Base-by-base conservation (phyloP, 2,329 filamentous ascomycete species). In the Pseudogymnoascus sp. region DNA sequence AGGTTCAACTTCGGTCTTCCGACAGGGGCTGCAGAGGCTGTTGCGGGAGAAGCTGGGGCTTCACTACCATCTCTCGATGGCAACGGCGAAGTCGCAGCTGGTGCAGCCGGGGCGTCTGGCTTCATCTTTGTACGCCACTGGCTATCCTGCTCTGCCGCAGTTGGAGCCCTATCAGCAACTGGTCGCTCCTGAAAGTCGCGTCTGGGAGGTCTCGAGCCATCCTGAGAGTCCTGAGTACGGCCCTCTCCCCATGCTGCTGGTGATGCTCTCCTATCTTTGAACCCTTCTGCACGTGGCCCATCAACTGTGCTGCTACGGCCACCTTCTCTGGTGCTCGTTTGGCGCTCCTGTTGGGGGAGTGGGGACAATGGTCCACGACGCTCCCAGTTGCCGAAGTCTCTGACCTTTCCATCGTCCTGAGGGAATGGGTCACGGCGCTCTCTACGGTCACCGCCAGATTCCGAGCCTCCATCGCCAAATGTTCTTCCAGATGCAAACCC, bases 81-180 rank as follows among this genome's bases (percentile, higher is more conserved):
- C 39, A 82, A 83, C 22, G 87, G 82, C 11, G 88, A 86, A 74
- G 85, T 84, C 58, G 76, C 77, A 2, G 71, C 68, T 61, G 73
- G 71, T 36, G 70, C 67, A 30, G 19, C 58, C 39, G 58, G 58
- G 36, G 82, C 76, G 70, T 95, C 92, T n/a, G 93, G 91, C 68
- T 86, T 89, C 92, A 97, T 97, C 76, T 84, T 90, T 68, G 83
- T 82, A 70, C 94, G 89, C 94, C 94, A 99, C 77, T 96, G 87
- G 77, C 87, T 95, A 74, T 97, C 94, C 72, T 90, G 85, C 64
- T 99, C 94, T 59, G 94, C 90, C 41, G 94, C 94, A 62, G 90
- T 97, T 22, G 89, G 90, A 60, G 82, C 82, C 69, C 90, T 84
- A 73, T 91, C 88, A 14, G 79, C 74, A 60, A 82, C 82, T 11